Conservation (phyloP, 306 rosid genomes). For the Begonia fuchsioides region DNA sequence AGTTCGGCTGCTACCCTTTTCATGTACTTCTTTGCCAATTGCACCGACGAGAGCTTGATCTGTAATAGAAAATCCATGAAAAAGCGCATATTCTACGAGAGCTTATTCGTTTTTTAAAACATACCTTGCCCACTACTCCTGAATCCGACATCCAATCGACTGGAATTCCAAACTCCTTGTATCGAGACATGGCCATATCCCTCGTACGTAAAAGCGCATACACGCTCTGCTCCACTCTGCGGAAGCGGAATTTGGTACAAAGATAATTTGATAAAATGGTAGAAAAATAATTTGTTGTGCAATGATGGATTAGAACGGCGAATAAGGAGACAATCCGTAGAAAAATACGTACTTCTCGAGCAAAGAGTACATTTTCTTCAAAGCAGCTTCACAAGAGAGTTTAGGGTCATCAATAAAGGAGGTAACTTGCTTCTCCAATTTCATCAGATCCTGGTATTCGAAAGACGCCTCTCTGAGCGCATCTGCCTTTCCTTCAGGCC, state of each 20-base stretch:
- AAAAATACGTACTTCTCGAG: conserved; percentile 68
- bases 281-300: too few relatives aligned
- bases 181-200: conserved; percentile 91
- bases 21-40: conserved; percentile 82
- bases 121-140: conserved; percentile 96
- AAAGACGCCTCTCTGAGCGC: conserved; percentile 97
- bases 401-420: conserved; percentile 75
- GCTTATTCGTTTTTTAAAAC: too few relatives aligned
- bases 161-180: conserved; percentile 87
- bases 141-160: conserved; percentile 82
- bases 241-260: conserved; percentile 6
- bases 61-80: conserved; percentile 16
- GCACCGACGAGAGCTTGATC: conserved; percentile 94
- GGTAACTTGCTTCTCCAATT: conserved; percentile 72
- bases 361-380: conserved; percentile 95
- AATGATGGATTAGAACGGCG: background rate
- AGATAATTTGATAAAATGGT: too few relatives aligned
- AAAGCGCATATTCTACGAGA: too few relatives aligned
- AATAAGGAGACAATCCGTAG: too few relatives aligned
- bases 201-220: conserved; percentile 83
- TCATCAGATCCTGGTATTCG: conserved; percentile 84
- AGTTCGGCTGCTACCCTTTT: conserved; percentile 81
- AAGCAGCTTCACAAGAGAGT: conserved; percentile 67
- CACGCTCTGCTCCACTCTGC: conserved; percentile 86
- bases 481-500: conserved; percentile 99